These are phyloP conservation scores for Cardamine occulta DNA, from an alignment of 345 rosid species.

Conservation along the genomic window DNA sequence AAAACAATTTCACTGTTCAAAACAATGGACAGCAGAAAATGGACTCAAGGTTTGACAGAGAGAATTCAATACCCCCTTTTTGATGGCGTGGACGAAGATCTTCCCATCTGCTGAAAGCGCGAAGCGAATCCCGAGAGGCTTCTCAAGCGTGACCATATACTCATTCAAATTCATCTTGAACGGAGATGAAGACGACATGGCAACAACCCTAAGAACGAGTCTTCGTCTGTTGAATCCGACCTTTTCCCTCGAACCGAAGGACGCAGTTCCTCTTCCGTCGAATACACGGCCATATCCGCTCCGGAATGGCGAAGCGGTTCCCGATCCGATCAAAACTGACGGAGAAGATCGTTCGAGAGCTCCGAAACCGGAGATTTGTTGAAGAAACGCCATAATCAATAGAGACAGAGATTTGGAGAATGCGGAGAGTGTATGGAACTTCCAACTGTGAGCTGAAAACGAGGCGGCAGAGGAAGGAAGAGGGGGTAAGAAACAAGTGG, in stretches of 20 bases:
- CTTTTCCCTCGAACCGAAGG: background rate
- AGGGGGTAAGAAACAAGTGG: conserved; percentile 45
- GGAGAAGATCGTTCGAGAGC: conserved; percentile 43
- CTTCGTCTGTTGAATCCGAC: conserved; percentile 23
- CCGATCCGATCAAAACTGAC: conserved; percentile 23
- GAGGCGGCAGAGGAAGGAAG: conserved; percentile 9
- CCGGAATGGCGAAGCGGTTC: conserved; percentile 26
- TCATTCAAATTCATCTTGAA: conserved; percentile 82
- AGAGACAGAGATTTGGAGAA: background rate
- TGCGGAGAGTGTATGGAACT: conserved; percentile 17
- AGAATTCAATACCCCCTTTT: conserved; percentile 63
- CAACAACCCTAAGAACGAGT: conserved; percentile 40
- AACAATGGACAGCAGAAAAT: background rate
- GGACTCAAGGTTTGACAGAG: background rate
- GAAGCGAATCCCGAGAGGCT: conserved; percentile 88
- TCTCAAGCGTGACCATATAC: conserved; percentile 90
- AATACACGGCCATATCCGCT: conserved; percentile 39
- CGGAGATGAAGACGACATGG: conserved; percentile 53
- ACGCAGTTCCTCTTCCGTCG: conserved; percentile 34
- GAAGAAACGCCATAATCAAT: conserved; percentile 39
- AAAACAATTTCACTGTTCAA: background rate
- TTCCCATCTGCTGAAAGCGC: conserved; percentile 72
- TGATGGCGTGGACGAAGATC: conserved; percentile 79
- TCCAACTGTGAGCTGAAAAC: conserved; percentile 29
- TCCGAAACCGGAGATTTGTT: conserved; percentile 51